These are phyloP conservation scores for Populus trichocarpa DNA, from an alignment of 441 rosid genomes.

Conservation along the genomic window DNA sequence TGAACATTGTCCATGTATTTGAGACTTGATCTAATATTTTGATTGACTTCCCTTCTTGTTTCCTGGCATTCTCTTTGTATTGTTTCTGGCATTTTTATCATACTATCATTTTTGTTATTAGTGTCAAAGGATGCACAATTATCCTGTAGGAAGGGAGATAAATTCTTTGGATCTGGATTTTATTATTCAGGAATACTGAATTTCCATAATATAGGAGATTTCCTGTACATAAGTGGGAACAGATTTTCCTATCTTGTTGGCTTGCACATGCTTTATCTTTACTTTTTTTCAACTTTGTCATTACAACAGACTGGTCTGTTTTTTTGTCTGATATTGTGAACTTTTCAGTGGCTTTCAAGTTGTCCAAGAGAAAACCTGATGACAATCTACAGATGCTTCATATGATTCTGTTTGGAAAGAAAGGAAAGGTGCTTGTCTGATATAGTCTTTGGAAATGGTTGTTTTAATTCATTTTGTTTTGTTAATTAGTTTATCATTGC, in stretches of 20 bases:
- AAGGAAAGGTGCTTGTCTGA: conserved; percentile 68
- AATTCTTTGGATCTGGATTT: neutral
- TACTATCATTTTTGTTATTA: neutral
- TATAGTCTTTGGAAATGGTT: conserved; percentile 1
- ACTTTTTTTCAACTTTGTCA: conserved; percentile 8
- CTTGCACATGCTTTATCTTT: neutral
- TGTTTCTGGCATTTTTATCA: neutral
- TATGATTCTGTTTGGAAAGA: conserved; percentile 85
- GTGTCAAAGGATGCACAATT: neutral
- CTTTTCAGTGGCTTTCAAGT: conserved; percentile 90
- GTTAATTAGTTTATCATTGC: neutral
- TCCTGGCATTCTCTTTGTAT: neutral
- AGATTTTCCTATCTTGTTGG: neutral
- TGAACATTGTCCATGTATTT: neutral
- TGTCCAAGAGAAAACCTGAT: conserved; percentile 92
- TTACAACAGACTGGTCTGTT: conserved; percentile 9
- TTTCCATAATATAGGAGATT: conserved; percentile 4
- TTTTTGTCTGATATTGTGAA: conserved; percentile 26
- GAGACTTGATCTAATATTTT: neutral
- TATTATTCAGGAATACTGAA: neutral
- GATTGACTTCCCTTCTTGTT: neutral
- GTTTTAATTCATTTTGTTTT: neutral
- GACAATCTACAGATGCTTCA: conserved; percentile 80
- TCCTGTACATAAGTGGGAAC: neutral
- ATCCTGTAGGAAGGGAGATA: neutral